Base-by-base conservation (phyloP, 139 green algal genomes). In the Picochlorum sp. region DNA sequence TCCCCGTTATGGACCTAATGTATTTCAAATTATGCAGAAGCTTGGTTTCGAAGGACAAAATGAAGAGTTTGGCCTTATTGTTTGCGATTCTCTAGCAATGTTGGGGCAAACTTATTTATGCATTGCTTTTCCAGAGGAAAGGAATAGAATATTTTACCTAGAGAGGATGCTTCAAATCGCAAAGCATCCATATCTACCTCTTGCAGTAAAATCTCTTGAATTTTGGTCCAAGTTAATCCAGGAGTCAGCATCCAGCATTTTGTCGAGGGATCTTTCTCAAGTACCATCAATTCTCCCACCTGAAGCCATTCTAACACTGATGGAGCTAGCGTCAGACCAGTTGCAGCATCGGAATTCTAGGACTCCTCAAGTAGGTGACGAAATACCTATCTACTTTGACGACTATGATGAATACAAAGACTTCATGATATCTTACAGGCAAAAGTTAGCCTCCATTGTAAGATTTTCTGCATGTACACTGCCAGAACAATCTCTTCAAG, bases 141-240 rank as follows among this genome's bases (percentile, higher is more conserved):
- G 41, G 36, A 33, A 30, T 22, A 9, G 49, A 33, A 35, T 58
- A 13, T 51, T 43, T 12, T 72, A 55, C 58, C 57, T 69, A 25
- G 43, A 76, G 49, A 29, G 41, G 33, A 85, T 87, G 75, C 62
- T 93, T 20, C 62, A 57, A 7, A 82, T 91, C 60, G 74, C 73
- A 3, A 65, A 70, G 40, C 80, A 89, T 53, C 68, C 72, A 13
- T 81, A 85, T 74, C 65, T 83, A 51, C 78, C 64, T 24, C 64
- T 90, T 16, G 70, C 81, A 4, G 57, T 57, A 50, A 73, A 67
- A 7, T 71, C 76, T 1, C 72, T 93, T n/a, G 62, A 69, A 10
- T 64, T 87, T 20, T 91, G 84, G 85, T 50, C 57, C 10, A 68
- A 59, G 14, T 56, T 41, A 30, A 20, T 65, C 20, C 59, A 65